Evolutionary conservation across 768 basidiomycete species (phyloP), one percentile per base, ranked within the genome.

Genomic region (Kwoniella dendrophila): DNA sequence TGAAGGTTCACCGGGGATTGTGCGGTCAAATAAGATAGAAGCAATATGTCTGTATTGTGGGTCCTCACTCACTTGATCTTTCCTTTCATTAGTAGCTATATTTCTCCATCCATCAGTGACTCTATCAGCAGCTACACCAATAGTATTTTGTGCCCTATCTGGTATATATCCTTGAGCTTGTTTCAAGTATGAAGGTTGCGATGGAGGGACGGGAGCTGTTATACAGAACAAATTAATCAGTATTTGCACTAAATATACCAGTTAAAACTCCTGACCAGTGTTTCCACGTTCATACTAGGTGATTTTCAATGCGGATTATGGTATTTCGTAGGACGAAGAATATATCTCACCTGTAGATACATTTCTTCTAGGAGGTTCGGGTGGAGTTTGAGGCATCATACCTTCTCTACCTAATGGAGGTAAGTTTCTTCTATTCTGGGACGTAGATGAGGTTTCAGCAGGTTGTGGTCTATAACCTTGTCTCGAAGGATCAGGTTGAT

Each of bases 11-110:
- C n/a, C n/a, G n/a, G n/a, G n/a, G n/a, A n/a, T n/a, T n/a, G n/a
- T n/a, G n/a, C n/a, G n/a, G n/a, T n/a, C n/a, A n/a, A n/a, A n/a
- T n/a, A n/a, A n/a, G n/a, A n/a, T n/a, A n/a, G n/a, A n/a, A n/a
- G n/a, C n/a, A n/a, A n/a, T n/a, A n/a, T n/a, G n/a, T n/a, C n/a
- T n/a, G n/a, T n/a, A n/a, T n/a, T n/a, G n/a, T n/a, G n/a, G n/a
- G n/a, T n/a, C n/a, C n/a, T n/a, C n/a, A 53, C 64, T 50, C 20
- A 62, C 65, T 51, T 62, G 60, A 43, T 66, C 65, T 26, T 62
- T 66, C 29, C 60, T 33, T 33, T 66, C 53, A 6, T 57, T 56
- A n/a, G 59, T 66, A 10, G 55, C 60, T 24, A 66, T 41, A 20
- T 40, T 51, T 30, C 57, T 58, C 36, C 56, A 56, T n/a, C 60